These are phyloP conservation scores for Vigna trinervia DNA, from an alignment of 306 rosid genomes.

Conservation along the genomic window DNA sequence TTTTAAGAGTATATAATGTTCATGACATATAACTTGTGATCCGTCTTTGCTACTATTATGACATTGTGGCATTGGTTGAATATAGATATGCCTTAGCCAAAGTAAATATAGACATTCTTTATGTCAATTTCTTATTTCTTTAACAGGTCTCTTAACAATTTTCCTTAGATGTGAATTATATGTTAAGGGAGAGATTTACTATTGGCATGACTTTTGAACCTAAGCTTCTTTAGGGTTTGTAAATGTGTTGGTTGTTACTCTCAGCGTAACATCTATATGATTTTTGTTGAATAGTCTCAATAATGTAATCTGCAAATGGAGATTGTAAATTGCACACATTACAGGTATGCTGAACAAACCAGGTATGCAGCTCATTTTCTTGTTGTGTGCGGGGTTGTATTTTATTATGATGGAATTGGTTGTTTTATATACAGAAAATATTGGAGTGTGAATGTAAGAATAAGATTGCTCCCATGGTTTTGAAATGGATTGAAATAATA, in stretches of 20 bases:
- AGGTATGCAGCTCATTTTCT: not conserved
- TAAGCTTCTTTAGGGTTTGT: not conserved
- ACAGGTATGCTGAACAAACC: not conserved
- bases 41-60: not conserved
- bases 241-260: not conserved
- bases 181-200: not conserved
- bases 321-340: not conserved
- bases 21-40: not conserved
- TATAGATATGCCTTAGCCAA: not conserved
- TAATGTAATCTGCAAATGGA: not conserved
- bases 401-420: not conserved
- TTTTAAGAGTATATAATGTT: not conserved
- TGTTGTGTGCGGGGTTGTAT: not conserved
- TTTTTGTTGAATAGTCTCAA: not conserved
- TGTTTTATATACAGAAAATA: not conserved
- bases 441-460: not conserved
- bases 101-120: not conserved
- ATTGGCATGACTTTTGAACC: not conserved
- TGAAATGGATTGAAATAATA: conserved; percentile 26
- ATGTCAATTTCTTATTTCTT: not conserved
- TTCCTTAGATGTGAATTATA: not conserved
- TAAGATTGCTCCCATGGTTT: not conserved
- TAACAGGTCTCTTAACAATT: not conserved
- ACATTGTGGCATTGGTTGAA: not conserved
- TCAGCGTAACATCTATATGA: not conserved